These are phyloP conservation scores for Aspergillus fructus DNA, from an alignment of 2,329 filamentous ascomycete genomes.

Conservation along the genomic window DNA sequence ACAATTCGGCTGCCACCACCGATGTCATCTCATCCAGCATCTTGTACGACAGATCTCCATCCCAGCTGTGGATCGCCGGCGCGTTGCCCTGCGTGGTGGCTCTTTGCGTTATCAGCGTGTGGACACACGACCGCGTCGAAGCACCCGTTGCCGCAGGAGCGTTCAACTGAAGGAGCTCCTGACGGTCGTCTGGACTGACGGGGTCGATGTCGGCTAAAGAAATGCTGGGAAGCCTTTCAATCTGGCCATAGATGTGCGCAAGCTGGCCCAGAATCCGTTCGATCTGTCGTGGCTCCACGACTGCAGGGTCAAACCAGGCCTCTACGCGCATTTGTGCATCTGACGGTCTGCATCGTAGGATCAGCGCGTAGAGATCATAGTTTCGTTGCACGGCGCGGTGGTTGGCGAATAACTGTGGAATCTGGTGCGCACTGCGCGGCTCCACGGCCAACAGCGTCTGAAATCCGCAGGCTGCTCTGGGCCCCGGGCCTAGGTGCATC, in stretches of 20 bases:
- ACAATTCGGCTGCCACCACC: no score
- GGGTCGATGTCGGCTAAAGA: not conserved
- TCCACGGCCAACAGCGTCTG: not conserved
- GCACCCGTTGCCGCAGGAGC: not conserved
- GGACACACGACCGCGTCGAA: not conserved
- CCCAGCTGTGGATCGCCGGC: not conserved
- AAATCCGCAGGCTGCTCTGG: not conserved
- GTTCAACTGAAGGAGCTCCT: not conserved
- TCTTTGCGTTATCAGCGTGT: not conserved
- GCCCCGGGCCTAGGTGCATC: not conserved
- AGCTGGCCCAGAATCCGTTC: not conserved
- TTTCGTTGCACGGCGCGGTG: not conserved
- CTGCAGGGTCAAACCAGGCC: not conserved
- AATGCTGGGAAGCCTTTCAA: not conserved
- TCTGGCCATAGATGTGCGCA: not conserved
- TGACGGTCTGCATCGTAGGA: not conserved
- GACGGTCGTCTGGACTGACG: not conserved
- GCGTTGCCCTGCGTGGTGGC: not conserved
- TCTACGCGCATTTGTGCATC: not conserved
- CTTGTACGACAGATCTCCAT: not conserved
- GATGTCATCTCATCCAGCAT: not conserved
- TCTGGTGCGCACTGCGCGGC: not conserved
- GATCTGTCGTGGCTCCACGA: no score
- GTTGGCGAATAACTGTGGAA: not conserved
- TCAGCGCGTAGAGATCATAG: not conserved